These are phyloP conservation scores for Blastocystis sp. DNA, from an alignment of 352 stramenopile species.

Conservation along the genomic window DNA sequence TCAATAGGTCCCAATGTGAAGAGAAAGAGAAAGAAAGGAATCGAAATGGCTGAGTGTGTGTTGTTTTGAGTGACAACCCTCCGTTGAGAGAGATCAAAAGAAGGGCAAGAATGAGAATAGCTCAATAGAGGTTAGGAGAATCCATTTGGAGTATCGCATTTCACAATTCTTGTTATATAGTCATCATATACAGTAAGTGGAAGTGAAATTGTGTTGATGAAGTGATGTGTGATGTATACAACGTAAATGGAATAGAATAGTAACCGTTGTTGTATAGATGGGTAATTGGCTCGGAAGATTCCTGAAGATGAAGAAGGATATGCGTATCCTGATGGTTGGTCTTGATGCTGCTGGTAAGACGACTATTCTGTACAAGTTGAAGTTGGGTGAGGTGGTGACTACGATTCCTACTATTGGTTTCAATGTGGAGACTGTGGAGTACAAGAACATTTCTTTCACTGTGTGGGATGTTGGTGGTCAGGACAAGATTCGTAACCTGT, in stretches of 20 bases:
- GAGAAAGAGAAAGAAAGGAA: too few relatives aligned
- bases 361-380: slow-evolving; percentile 88
- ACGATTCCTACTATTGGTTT: slow-evolving; percentile 83
- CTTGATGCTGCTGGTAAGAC: slow-evolving; percentile 93
- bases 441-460: slow-evolving; percentile 99
- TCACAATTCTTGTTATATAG: too few relatives aligned
- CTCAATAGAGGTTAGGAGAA: too few relatives aligned
- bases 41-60: too few relatives aligned
- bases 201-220: too few relatives aligned
- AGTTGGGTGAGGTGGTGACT: slow-evolving; percentile 89
- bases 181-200: too few relatives aligned
- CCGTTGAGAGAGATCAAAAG: too few relatives aligned
- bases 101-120: too few relatives aligned
- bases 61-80: too few relatives aligned
- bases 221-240: too few relatives aligned
- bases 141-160: too few relatives aligned
- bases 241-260: too few relatives aligned
- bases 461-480: slow-evolving; percentile 98
- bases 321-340: slow-evolving; percentile 87
- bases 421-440: slow-evolving; percentile 99
- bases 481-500: slow-evolving; percentile 93
- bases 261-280: slow-evolving; percentile 40
- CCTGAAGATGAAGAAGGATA: slow-evolving; percentile 79
- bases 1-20: background rate
- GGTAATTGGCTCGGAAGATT: slow-evolving; percentile 60